Conservation (phyloP, 1,284 basidiomycete species). For the Trametes polyzona region DNA sequence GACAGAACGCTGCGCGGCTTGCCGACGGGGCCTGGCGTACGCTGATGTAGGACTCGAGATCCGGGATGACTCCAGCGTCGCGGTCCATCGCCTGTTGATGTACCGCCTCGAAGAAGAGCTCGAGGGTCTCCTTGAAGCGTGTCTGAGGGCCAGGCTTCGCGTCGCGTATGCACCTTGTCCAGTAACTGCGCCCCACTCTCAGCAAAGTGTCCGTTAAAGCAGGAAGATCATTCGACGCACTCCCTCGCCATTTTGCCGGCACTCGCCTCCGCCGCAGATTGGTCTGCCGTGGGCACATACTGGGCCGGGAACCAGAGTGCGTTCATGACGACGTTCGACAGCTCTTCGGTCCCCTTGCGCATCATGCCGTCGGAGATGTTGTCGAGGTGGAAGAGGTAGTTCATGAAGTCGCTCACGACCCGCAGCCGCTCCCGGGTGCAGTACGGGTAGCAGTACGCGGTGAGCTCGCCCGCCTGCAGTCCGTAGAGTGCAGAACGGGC, state of each 20-base stretch:
- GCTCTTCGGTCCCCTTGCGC: slow-evolving; percentile 34
- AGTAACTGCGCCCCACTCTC: slow-evolving; percentile 31
- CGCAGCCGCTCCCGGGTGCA: slow-evolving; percentile 58
- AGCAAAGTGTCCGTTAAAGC: background rate
- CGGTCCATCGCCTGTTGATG: slow-evolving; percentile 40
- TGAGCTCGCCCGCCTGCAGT: slow-evolving; percentile 67
- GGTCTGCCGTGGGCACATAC: slow-evolving; percentile 35
- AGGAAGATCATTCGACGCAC: slow-evolving; percentile 26
- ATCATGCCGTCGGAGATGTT: slow-evolving; percentile 44
- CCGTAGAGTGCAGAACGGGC: slow-evolving; percentile 55
- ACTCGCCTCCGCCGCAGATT: slow-evolving; percentile 23
- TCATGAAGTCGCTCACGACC: slow-evolving; percentile 51
- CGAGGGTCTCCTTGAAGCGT: slow-evolving; percentile 42
- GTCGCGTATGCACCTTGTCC: slow-evolving; percentile 40
- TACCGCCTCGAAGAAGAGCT: slow-evolving; percentile 44
- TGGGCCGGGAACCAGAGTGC: slow-evolving; percentile 40
- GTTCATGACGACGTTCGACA: slow-evolving; percentile 43
- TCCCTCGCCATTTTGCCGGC: slow-evolving; percentile 38
- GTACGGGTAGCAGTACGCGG: slow-evolving; percentile 65
- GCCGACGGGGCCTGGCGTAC: slow-evolving; percentile 16
- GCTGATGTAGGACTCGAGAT: slow-evolving; percentile 45
- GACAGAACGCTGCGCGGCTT: background rate
- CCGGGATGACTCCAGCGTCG: slow-evolving; percentile 36
- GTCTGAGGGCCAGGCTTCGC: slow-evolving; percentile 35
- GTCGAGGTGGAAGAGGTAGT: slow-evolving; percentile 44